These are phyloP conservation scores for Starmera amethionina DNA, from an alignment of 805 yeast genomes.

Conservation along the genomic window DNA sequence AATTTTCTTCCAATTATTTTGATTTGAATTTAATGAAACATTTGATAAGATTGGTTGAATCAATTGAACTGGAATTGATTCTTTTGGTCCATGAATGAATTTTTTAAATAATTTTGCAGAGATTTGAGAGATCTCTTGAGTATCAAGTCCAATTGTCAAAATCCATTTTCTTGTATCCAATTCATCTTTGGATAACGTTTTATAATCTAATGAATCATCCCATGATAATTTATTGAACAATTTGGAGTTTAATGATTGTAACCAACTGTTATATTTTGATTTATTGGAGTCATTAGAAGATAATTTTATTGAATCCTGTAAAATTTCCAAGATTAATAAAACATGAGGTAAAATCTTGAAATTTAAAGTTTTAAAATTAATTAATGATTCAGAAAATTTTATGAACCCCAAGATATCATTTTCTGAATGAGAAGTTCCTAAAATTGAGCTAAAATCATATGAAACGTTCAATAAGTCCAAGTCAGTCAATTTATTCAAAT, in stretches of 20 bases:
- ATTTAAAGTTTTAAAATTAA: conserved; percentile 6
- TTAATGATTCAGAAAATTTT: conserved; percentile 13
- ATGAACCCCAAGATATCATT: conserved; percentile 19
- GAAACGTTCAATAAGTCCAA: conserved; percentile 22
- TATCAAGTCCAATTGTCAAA: conserved; percentile 27
- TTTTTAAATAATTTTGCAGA: conserved; percentile 36
- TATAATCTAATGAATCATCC: conserved; percentile 31
- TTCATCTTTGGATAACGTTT: conserved; percentile 28
- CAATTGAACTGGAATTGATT: conserved; percentile 42
- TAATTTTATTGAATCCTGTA: conserved; percentile 12
- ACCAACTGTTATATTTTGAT: conserved; percentile 7
- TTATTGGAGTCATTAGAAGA: conserved; percentile 4
- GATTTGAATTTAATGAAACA: conserved; percentile 27
- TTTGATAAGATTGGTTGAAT: conserved; percentile 34
- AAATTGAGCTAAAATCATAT: conserved; percentile 21
- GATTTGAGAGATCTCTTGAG: conserved; percentile 17
- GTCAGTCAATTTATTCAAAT: conserved; percentile 13
- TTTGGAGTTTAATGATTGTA: conserved; percentile 4
- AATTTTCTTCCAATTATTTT: conserved; percentile 50
- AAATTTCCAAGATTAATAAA: conserved; percentile 15
- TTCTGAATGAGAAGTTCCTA: conserved; percentile 20
- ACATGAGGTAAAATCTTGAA: conserved; percentile 19
- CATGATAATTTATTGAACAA: conserved; percentile 26
- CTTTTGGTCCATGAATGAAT: conserved; percentile 41
- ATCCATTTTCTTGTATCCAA: conserved; percentile 33